Percentiles rank a stretch among this genome's conserved stretches.
Evolutionary conservation across 169 alveolate genomes (phyloP).

Genomic region (Theileria annulata): DNA sequence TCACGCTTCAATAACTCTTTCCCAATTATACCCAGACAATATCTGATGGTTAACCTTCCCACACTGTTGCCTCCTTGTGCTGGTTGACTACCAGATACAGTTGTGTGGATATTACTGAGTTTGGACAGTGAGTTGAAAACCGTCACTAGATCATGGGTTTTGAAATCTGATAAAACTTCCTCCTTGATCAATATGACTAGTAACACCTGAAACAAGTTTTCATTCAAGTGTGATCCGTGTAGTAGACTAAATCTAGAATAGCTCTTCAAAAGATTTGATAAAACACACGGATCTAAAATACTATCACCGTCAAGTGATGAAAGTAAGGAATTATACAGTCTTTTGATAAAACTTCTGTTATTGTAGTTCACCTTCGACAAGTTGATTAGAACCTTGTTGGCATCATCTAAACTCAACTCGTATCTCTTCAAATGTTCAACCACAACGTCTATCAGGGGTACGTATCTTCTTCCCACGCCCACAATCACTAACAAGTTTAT

Average conservation of each 20-base stretch:
- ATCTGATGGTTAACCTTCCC: neutral
- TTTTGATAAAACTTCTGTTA: constrained; percentile 24
- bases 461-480: neutral
- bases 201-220: constrained; percentile 21
- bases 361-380: constrained; percentile 47
- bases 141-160: constrained; percentile 38
- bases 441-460: constrained; percentile 34
- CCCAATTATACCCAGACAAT: neutral
- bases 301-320: constrained; percentile 35
- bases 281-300: constrained; percentile 33
- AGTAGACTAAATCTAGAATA: constrained; percentile 37
- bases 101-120: constrained; percentile 9
- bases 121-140: constrained; percentile 40
- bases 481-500: neutral
- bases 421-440: constrained; percentile 26
- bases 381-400: constrained; percentile 17
- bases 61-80: neutral
- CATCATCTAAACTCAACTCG: constrained; percentile 33
- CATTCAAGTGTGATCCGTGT: constrained; percentile 3
- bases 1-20: neutral
- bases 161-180: constrained; percentile 54
- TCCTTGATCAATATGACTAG: constrained; percentile 42
- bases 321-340: constrained; percentile 19
- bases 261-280: constrained; percentile 54
- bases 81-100: neutral